Evolutionary conservation across 129 eudicot genomes (phyloP).

Genomic region (Arctium minus): DNA sequence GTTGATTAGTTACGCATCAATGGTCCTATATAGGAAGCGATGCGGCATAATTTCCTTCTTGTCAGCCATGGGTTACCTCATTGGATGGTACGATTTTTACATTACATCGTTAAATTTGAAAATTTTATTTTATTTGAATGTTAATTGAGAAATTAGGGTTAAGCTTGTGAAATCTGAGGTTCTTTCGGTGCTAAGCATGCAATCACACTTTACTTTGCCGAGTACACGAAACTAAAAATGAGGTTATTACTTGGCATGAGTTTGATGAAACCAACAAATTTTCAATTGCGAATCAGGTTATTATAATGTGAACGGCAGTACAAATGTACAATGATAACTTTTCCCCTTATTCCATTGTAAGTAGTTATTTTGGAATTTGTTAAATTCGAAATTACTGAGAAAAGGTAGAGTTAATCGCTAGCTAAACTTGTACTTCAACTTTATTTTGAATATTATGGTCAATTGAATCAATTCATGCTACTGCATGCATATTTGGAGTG

Average conservation of each 20-base stretch:
- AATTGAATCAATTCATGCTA: background rate
- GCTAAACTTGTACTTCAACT: constrained; percentile 1
- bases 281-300: background rate
- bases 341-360: background rate
- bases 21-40: constrained; percentile 57
- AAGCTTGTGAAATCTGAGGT: background rate
- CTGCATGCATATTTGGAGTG: background rate
- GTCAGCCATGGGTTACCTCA: constrained; percentile 80
- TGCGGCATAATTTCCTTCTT: constrained; percentile 77
- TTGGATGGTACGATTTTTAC: constrained; percentile 65
- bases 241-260: background rate
- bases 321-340: background rate
- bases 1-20: constrained; percentile 65
- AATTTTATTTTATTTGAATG: background rate
- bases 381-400: background rate
- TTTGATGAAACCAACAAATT: background rate
- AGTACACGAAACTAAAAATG: background rate
- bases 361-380: background rate
- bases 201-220: background rate
- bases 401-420: background rate
- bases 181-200: background rate
- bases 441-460: background rate
- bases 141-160: constrained; percentile 13
- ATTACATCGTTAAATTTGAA: constrained; percentile 5
- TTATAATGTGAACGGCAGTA: background rate